Conservation (phyloP, 192 early-diverging fungal species). For the Coemansia sp. region DNA sequence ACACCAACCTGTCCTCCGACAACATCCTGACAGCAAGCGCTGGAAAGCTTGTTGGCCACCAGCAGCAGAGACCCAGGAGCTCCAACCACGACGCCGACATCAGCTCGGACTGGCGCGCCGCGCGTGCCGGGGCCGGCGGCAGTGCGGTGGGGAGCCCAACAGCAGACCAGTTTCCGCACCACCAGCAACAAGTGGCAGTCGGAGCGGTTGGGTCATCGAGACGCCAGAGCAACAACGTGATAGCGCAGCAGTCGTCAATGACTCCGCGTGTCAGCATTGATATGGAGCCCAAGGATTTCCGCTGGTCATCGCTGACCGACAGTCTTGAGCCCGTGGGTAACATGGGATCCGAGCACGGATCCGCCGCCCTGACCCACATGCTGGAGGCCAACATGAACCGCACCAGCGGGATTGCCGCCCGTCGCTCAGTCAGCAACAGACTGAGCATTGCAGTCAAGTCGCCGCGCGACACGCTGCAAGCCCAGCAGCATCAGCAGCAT, state of each 20-base stretch:
- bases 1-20: conserved; percentile 21
- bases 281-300: conserved; percentile 55
- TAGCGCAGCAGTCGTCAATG: conserved; percentile 32
- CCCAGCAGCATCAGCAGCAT: conserved; percentile 33
- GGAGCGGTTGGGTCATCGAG: conserved; percentile 34
- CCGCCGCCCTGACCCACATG: conserved; percentile 35
- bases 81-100: conserved; percentile 47
- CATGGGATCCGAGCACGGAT: conserved; percentile 33
- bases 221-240: conserved; percentile 34
- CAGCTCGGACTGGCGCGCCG: conserved; percentile 42
- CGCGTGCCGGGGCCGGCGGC: conserved; percentile 12
- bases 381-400: conserved; percentile 44
- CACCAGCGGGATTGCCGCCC: conserved; percentile 45
- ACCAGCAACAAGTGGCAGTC: conserved; percentile 16
- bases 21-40: conserved; percentile 18
- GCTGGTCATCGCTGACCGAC: conserved; percentile 52
- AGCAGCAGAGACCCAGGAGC: conserved; percentile 34
- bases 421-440: conserved; percentile 45
- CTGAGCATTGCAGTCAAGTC: conserved; percentile 51
- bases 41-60: conserved; percentile 16
- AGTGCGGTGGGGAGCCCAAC: conserved; percentile 26
- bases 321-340: conserved; percentile 44
- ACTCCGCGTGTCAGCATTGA: conserved; percentile 49
- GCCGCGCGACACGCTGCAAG: conserved; percentile 51
- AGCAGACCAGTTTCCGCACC: conserved; percentile 24